Evolutionary conservation across 2,329 filamentous ascomycete genomes (phyloP).

Genomic region (Neospermospora avenae): DNA sequence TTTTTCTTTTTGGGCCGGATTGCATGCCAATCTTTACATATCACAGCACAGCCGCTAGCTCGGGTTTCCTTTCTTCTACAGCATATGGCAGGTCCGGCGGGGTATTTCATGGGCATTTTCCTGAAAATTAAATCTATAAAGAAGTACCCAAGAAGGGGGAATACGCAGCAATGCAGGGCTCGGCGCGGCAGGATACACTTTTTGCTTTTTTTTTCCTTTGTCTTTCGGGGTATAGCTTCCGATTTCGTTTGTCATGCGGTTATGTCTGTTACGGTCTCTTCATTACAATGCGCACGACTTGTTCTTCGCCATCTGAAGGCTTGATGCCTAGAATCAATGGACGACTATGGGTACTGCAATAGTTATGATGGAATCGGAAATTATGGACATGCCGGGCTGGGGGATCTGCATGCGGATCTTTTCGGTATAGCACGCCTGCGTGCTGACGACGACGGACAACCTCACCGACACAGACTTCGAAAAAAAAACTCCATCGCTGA

Average conservation of each 20-base stretch:
- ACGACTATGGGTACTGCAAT: constrained; percentile 10
- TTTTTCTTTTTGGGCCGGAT: constrained; percentile 42
- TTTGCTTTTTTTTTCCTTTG: constrained; percentile 34
- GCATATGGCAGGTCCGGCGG: constrained; percentile 35
- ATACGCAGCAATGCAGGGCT: constrained; percentile 62
- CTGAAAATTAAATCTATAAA: constrained; percentile 38
- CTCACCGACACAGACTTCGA: constrained; percentile 18
- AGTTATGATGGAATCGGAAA: constrained; percentile 21
- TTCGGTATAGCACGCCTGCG: constrained; percentile 30
- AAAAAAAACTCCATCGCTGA: constrained; percentile 21
- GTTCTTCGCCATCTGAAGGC: constrained; percentile 25
- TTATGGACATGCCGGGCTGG: constrained; percentile 23
- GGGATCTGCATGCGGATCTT: constrained; percentile 23
- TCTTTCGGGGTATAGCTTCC: constrained; percentile 29
- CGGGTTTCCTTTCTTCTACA: constrained; percentile 31
- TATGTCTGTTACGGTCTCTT: constrained; percentile 25
- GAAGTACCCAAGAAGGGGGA: constrained; percentile 46
- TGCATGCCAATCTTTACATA: constrained; percentile 38
- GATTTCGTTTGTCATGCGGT: constrained; percentile 31
- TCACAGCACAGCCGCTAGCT: constrained; percentile 38
- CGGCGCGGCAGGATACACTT: constrained; percentile 39
- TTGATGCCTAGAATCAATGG: constrained; percentile 28
- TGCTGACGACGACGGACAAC: constrained; percentile 27
- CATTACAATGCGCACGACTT: constrained; percentile 19
- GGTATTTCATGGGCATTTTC: constrained; percentile 33